Base-by-base conservation (phyloP, 2,329 filamentous ascomycete genomes). In the Fusarium coffeatum region DNA sequence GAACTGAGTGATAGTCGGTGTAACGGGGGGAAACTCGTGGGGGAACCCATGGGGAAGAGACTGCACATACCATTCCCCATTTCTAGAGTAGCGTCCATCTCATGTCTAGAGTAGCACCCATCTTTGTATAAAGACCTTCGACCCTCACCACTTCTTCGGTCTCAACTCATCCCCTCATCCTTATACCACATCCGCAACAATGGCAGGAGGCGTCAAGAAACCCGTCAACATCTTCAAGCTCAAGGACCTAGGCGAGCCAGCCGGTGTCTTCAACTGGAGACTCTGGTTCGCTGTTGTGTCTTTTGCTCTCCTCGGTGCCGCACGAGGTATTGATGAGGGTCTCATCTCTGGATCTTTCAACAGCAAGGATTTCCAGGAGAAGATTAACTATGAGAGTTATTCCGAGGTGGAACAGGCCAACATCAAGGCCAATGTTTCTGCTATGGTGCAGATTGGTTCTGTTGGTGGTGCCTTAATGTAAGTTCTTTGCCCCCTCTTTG, bases 381-480 rank as follows among this genome's bases (percentile, higher is more conserved):
- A 83, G 34, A 90, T 92, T 76, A 74, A 88, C 70, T 88, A 89
- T 66, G 79, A 82, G 8, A 81, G 83, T 3, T 89, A 89, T 73
- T 82, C 79, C 47, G 72, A 79, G 0, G 81, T 84, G 6, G 84
- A 87, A 48, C 82, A 86, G 75, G 89, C 90, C 65, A 89, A 92
- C 77, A 89, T 91, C 80, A 89, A 92, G 79, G 89, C 87, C 72
- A 94, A 94, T 78, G 91, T 94, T 58, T 91, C 91, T 3, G 87
- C 90, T 49, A 94, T 94, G 92, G 92, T 94, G 0, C 92, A 94
- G 79, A 88, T 94, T 73, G 92, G 92, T 25, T 92, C 88, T 25
- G 91, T 94, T 30, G 89, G 83, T 6, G 92, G 92, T 45, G 90
- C 91, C 30, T 83, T 93, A 32, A 84, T 85, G 82, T 83, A 75